These are phyloP conservation scores for Tolypocladium pustulatum DNA, from an alignment of 2,329 filamentous ascomycete genomes.

Conservation along the genomic window DNA sequence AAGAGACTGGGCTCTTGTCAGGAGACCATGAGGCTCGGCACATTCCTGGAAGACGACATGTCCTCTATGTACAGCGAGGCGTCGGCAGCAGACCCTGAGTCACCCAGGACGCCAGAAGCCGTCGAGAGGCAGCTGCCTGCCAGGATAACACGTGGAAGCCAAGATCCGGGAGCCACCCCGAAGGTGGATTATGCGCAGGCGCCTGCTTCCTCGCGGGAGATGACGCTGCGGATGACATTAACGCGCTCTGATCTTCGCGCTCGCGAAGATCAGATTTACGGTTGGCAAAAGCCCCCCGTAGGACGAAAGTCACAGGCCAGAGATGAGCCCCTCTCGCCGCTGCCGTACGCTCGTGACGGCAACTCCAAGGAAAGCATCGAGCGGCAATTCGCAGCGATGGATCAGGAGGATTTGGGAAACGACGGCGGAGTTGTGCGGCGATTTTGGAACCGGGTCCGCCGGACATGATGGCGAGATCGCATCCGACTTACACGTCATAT, in stretches of 20 bases:
- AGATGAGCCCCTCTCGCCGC: conserved; percentile 21
- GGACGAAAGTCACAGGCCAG: conserved; percentile 33
- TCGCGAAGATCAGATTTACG: conserved; percentile 61
- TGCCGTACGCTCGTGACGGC: conserved; percentile 19
- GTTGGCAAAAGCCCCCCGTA: conserved; percentile 41
- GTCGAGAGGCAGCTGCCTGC: conserved; percentile 26
- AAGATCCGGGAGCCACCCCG: conserved; percentile 16
- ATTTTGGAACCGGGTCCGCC: conserved; percentile 52
- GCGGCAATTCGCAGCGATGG: conserved; percentile 40
- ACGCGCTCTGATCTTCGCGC: conserved; percentile 79
- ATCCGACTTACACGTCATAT: not conserved
- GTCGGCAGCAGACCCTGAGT: conserved; percentile 48
- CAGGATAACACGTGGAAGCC: conserved; percentile 14
- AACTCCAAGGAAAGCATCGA: conserved; percentile 43
- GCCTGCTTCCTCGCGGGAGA: conserved; percentile 58
- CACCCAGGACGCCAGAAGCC: conserved; percentile 44
- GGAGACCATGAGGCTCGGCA: conserved; percentile 34
- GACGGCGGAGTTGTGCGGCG: conserved; percentile 50
- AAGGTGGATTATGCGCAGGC: conserved; percentile 37
- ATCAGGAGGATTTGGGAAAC: conserved; percentile 29
- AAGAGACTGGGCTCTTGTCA: conserved; percentile 14
- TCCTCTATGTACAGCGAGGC: conserved; percentile 43
- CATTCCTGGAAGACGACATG: conserved; percentile 48
- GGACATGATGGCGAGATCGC: conserved; percentile 16
- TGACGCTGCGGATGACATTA: conserved; percentile 93